Evolutionary conservation across 1,139 yeast species (phyloP).

Genomic region (Debaryomyces udenii): DNA sequence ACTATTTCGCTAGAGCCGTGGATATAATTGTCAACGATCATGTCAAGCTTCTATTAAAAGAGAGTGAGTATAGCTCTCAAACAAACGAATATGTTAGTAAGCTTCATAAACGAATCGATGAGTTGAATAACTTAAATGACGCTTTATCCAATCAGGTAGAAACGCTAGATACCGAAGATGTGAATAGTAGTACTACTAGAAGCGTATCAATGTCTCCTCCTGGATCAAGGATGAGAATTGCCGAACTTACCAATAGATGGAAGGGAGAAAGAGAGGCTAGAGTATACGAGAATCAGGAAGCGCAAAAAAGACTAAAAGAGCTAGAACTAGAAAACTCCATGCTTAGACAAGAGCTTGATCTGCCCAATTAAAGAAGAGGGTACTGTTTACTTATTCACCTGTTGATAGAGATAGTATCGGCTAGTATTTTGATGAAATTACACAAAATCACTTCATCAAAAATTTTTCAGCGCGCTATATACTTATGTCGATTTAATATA

Average conservation of each 20-base stretch:
- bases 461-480: constrained; percentile 13
- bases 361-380: constrained; percentile 2
- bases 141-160: constrained; percentile 24
- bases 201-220: constrained; percentile 24
- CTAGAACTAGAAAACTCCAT: constrained; percentile 58
- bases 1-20: constrained; percentile 61
- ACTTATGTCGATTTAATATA: neutral
- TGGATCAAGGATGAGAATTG: constrained; percentile 52
- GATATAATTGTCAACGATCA: constrained; percentile 61
- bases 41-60: constrained; percentile 45
- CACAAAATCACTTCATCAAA: constrained; percentile 15
- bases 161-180: constrained; percentile 11
- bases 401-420: too few relatives aligned
- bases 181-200: constrained; percentile 10
- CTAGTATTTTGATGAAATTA: constrained; percentile 3
- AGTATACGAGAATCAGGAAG: constrained; percentile 59
- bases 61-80: constrained; percentile 27
- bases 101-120: constrained; percentile 35
- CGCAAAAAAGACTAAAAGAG: constrained; percentile 52
- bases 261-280: constrained; percentile 73
- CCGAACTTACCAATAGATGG: constrained; percentile 66
- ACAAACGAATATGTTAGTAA: constrained; percentile 29
- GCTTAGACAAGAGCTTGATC: constrained; percentile 28
- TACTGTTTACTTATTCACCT: neutral
- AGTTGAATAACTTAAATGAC: constrained; percentile 31